Base-by-base conservation (phyloP, 768 basidiomycete genomes). In the Chiua virens region DNA sequence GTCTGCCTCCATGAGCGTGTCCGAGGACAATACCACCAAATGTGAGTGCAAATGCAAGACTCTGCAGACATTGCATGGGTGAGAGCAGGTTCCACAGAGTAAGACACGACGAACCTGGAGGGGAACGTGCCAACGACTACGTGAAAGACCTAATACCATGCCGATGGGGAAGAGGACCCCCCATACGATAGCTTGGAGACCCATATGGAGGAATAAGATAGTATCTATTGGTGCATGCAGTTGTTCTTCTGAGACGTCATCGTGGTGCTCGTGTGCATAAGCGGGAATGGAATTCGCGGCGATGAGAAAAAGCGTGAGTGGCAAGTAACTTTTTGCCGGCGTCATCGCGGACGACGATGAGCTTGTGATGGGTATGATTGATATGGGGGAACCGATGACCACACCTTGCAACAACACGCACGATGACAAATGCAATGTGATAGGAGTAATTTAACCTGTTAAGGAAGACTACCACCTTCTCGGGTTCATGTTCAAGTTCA, bases 101-200 rank as follows among this genome's bases (percentile, higher is more conserved):
- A 15, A 10, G 18, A 3, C 32, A 36, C 5, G 7, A 44, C 43
- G 32, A 41, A 56, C 89, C 72, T 96, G 94, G 5, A 93, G 66
- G 6, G 94, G 93, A 39, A 94, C 92, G 67, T 97, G 94, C 85
- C 89, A 95, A 61, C 84, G 79, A 67, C 92, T 94, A 52, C 84
- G 77, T n/a, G 82, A 71, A 15, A 91, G 71, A 17, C 86, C 86
- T 5, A 89, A 69, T 1, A 89, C 83, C 87, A 89, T 88, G 25
- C 86, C 94, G 8, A 85, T 75, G 0, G 94, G 94, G 62, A 96
- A 97, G 28, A 93, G 63, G 3, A 96, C 60, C 4, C 91, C 92
- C 94, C 94, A 96, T 5, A 89, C 83, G 8, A 78, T 59, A 3
- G 78, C 81, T 59, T 97, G 94, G 13, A 96, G 66, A 28, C 76